Percentiles rank a stretch among this genome's conserved stretches.
Evolutionary conservation across 176 grass and related monocot genomes (phyloP).

Genomic region (Phyllostachys edulis): DNA sequence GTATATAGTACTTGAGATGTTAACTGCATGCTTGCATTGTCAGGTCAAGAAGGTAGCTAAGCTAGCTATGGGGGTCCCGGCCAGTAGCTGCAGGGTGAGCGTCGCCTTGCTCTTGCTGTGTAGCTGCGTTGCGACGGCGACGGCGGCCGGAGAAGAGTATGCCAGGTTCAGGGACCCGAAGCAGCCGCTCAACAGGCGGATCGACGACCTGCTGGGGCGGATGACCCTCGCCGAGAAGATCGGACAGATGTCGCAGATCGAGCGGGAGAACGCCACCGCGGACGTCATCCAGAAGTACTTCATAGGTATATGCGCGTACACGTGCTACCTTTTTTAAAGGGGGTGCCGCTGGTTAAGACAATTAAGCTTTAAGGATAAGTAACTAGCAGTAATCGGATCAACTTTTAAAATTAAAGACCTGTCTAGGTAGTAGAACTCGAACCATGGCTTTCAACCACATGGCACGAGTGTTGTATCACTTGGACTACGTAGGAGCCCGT

Average conservation of each 20-base stretch:
- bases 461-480: too few species aligned
- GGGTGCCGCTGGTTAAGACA: too few species aligned
- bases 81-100: neutral
- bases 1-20: too few species aligned
- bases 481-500: too few species aligned
- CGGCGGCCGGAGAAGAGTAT: neutral
- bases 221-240: slow-evolving; percentile 43
- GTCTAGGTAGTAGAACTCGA: too few species aligned
- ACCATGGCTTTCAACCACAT: too few species aligned
- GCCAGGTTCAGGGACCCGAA: slow-evolving; percentile 55
- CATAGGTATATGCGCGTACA: slow-evolving; percentile 10
- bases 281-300: slow-evolving; percentile 49
- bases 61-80: neutral
- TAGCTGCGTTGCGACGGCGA: neutral
- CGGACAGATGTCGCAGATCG: slow-evolving; percentile 53
- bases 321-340: too few species aligned
- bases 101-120: neutral
- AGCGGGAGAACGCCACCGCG: slow-evolving; percentile 45
- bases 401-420: too few species aligned
- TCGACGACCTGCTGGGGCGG: slow-evolving; percentile 41
- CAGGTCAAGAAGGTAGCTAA: neutral
- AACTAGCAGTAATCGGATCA: too few species aligned
- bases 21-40: neutral
- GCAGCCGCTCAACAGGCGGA: slow-evolving; percentile 33
- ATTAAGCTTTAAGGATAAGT: too few species aligned